Percentiles rank a stretch among this genome's conserved stretches.
phyloP scores from a whole-genome alignment of 1,284 basidiomycete genomes.

The Ceratobasidium sp. region DNA sequence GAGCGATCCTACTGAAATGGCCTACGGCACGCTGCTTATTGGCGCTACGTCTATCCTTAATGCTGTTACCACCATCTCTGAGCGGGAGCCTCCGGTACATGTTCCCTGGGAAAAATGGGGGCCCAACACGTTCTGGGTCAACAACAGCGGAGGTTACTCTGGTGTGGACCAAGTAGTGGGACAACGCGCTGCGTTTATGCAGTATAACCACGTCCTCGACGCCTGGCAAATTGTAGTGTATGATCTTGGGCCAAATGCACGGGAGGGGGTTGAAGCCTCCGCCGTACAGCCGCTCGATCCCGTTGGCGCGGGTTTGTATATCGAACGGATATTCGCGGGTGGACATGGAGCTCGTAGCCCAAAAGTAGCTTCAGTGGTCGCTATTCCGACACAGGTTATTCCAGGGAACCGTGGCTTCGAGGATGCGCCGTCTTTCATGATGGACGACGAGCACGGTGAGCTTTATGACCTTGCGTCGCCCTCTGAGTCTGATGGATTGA shows the following conservation, averaged over 20 bases:
- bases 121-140: constrained; percentile 16
- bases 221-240: constrained; percentile 24
- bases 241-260: constrained; percentile 5
- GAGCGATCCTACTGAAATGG: neutral
- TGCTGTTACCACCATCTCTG: neutral
- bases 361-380: neutral
- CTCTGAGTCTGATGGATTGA: neutral
- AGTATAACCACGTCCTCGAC: neutral
- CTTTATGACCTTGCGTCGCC: neutral
- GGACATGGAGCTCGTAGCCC: neutral
- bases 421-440: neutral
- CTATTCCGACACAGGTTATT: neutral
- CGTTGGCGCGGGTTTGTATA: neutral
- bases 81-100: neutral
- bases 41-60: neutral
- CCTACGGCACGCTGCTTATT: constrained; percentile 22
- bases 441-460: constrained; percentile 43
- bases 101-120: constrained; percentile 37
- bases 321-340: constrained; percentile 13
- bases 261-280: neutral
- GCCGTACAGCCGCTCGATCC: neutral
- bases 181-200: neutral
- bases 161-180: neutral
- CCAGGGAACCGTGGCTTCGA: neutral
- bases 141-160: neutral